Conservation (phyloP, 2,329 filamentous ascomycete species). For the Aspergillus melleus region DNA sequence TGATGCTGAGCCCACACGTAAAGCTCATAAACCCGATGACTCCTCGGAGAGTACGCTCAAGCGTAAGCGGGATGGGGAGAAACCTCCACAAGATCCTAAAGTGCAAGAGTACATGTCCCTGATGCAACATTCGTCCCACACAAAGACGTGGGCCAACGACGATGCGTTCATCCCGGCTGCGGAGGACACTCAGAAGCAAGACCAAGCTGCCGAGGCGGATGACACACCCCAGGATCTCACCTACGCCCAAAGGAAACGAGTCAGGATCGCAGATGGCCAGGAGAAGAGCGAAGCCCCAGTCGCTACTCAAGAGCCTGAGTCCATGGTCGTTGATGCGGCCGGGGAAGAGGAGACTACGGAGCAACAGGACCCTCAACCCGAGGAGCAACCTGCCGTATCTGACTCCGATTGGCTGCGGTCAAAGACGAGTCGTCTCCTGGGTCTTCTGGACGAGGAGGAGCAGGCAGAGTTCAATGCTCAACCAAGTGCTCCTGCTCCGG, state of each 20-base stretch:
- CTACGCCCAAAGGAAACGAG: slow-evolving; percentile 42
- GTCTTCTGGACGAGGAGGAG: slow-evolving; percentile 71
- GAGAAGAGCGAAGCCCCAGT: slow-evolving; percentile 3
- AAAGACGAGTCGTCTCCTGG: slow-evolving; percentile 80
- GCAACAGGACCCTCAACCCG: slow-evolving; percentile 24
- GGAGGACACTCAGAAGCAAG: slow-evolving; percentile 21
- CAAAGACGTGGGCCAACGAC: slow-evolving; percentile 63
- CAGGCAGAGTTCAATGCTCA: slow-evolving; percentile 41
- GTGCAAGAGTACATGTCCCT: slow-evolving; percentile 82
- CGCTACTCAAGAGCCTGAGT: slow-evolving; percentile 16
- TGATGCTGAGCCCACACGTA: slow-evolving; percentile 35
- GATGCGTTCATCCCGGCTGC: slow-evolving; percentile 37
- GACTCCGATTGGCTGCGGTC: slow-evolving; percentile 92
- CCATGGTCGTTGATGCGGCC: slow-evolving; percentile 26
- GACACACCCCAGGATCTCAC: slow-evolving; percentile 35
- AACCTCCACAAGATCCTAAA: slow-evolving; percentile 72
- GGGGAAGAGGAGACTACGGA: slow-evolving; percentile 19
- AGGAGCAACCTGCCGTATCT: slow-evolving; percentile 46
- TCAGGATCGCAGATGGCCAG: slow-evolving; percentile 57
- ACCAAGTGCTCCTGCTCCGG: slow-evolving; percentile 17
- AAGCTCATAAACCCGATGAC: slow-evolving; percentile 24
- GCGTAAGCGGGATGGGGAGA: slow-evolving; percentile 49
- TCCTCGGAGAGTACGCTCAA: slow-evolving; percentile 35
- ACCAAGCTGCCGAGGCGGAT: slow-evolving; percentile 21
- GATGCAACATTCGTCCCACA: slow-evolving; percentile 69